These are phyloP conservation scores for Graphiopsis chlorocephala DNA, from an alignment of 2,329 filamentous ascomycete genomes.

Conservation along the genomic window DNA sequence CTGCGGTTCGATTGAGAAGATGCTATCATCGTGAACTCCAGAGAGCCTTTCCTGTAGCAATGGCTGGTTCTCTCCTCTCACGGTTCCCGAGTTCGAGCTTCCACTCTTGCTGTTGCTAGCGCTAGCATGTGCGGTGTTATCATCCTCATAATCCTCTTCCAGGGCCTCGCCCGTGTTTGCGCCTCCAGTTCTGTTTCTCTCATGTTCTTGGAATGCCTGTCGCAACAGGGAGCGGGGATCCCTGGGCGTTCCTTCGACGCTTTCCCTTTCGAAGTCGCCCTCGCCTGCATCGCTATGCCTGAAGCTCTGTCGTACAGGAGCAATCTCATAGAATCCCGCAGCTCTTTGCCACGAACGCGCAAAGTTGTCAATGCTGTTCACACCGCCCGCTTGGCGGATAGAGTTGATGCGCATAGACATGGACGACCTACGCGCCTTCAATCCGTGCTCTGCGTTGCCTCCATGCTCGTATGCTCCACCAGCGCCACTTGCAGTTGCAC, in stretches of 20 bases:
- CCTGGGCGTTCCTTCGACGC: slow-evolving; percentile 34
- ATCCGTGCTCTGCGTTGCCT: slow-evolving; percentile 23
- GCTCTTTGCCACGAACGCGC: slow-evolving; percentile 89
- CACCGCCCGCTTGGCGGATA: slow-evolving; percentile 72
- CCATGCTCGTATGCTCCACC: slow-evolving; percentile 14
- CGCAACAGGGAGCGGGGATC: slow-evolving; percentile 44
- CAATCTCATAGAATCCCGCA: slow-evolving; percentile 81
- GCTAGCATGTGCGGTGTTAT: slow-evolving; percentile 20
- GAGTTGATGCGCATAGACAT: slow-evolving; percentile 51
- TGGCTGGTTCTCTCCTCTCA: slow-evolving; percentile 20
- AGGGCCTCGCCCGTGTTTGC: slow-evolving; percentile 20
- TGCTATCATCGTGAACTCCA: slow-evolving; percentile 39
- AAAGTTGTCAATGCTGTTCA: slow-evolving; percentile 93
- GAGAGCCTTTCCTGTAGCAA: slow-evolving; percentile 28
- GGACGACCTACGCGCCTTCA: slow-evolving; percentile 45
- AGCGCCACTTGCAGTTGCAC: slow-evolving; percentile 18
- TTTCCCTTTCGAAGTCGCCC: slow-evolving; percentile 43
- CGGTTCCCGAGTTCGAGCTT: slow-evolving; percentile 2
- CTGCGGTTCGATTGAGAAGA: slow-evolving; percentile 50
- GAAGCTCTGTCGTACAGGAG: slow-evolving; percentile 75
- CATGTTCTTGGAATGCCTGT: slow-evolving; percentile 38
- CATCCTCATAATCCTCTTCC: slow-evolving; percentile 30
- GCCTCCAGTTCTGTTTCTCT: slow-evolving; percentile 20
- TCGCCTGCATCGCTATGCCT: slow-evolving; percentile 46
- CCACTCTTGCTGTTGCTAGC: neutral